Evolutionary conservation across 164 flowering plant genomes (phyloP).

Genomic region (Liquidambar formosana): DNA sequence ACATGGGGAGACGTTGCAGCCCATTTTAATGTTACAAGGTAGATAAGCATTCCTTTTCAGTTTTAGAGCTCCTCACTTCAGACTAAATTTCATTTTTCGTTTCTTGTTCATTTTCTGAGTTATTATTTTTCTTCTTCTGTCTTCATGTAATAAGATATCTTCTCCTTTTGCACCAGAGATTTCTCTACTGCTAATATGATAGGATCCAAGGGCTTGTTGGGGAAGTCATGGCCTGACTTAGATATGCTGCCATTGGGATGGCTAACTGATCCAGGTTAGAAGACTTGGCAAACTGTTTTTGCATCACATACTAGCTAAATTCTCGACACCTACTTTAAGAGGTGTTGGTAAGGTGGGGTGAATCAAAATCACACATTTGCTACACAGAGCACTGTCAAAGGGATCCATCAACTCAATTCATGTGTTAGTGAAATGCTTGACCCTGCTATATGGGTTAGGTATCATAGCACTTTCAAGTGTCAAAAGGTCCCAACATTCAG

Average conservation of each 20-base stretch:
- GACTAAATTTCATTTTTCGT: not conserved
- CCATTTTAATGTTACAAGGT: constrained; percentile 88
- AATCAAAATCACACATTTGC: not conserved
- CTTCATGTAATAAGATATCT: not conserved
- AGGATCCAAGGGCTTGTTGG: constrained; percentile 67
- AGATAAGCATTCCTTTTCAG: not conserved
- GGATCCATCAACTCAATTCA: not conserved
- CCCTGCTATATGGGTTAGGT: not conserved
- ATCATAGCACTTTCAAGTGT: too few relatives aligned
- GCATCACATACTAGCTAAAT: not conserved
- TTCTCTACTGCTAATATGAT: constrained; percentile 61
- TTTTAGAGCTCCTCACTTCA: constrained; percentile 1
- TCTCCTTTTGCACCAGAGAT: constrained; percentile 47
- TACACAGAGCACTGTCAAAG: too few relatives aligned
- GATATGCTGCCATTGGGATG: constrained; percentile 95
- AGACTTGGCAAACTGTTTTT: not conserved
- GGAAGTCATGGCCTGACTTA: constrained; percentile 92
- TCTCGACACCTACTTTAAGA: not conserved
- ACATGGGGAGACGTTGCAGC: constrained; percentile 69
- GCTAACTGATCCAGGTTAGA: constrained; percentile 79
- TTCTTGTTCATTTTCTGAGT: constrained; percentile 2
- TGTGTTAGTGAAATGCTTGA: not conserved
- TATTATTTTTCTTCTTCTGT: not conserved
- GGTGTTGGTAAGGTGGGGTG: not conserved
- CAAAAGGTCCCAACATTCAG: too few relatives aligned